A percentile compares a stretch with the other conserved stretches of the same genome.
These are phyloP conservation scores for Microascus cirrosus DNA, from an alignment of 2,329 filamentous ascomycete genomes.

Conservation along the genomic window DNA sequence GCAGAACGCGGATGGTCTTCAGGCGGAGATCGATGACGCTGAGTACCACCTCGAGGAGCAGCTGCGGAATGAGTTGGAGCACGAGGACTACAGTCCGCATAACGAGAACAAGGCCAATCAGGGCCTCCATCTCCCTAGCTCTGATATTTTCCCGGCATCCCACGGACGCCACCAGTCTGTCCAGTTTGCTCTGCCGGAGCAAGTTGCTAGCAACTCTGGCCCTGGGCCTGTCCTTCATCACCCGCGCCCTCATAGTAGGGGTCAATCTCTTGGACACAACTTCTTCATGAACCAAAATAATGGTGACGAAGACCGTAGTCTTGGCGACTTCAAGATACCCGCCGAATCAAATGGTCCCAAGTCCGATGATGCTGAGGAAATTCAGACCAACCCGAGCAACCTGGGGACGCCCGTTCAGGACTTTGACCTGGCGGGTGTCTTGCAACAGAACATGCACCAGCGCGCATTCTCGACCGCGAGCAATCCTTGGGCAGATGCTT, in stretches of 20 bases:
- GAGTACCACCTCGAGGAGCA: slow-evolving; percentile 78
- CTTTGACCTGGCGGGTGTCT: slow-evolving; percentile 24
- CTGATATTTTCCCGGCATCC: slow-evolving; percentile 13
- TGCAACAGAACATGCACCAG: slow-evolving; percentile 30
- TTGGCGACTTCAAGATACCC: slow-evolving; percentile 24
- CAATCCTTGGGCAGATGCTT: slow-evolving; percentile 52
- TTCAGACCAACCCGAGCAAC: slow-evolving; percentile 65
- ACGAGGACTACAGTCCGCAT: slow-evolving; percentile 65
- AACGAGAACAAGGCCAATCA: slow-evolving; percentile 22
- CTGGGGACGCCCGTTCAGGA: slow-evolving; percentile 52
- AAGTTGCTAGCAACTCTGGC: slow-evolving; percentile 41
- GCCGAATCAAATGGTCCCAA: slow-evolving; percentile 27
- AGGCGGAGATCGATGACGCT: slow-evolving; percentile 75
- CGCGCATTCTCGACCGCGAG: slow-evolving; percentile 43
- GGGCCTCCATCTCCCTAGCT: slow-evolving; percentile 5
- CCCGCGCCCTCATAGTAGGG: slow-evolving; percentile 62
- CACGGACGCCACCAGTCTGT: slow-evolving; percentile 34
- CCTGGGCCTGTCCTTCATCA: slow-evolving; percentile 54
- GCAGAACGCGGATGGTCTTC: slow-evolving; percentile 56
- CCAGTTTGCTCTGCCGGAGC: slow-evolving; percentile 34
- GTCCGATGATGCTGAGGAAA: slow-evolving; percentile 48
- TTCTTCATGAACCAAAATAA: slow-evolving; percentile 45
- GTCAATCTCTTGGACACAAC: slow-evolving; percentile 59
- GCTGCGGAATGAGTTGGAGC: slow-evolving; percentile 66
- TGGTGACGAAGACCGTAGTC: slow-evolving; percentile 23